Percentiles rank a stretch among this genome's conserved stretches.
Evolutionary conservation across 352 stramenopile species (phyloP).

Genomic region (Albugo candida): DNA sequence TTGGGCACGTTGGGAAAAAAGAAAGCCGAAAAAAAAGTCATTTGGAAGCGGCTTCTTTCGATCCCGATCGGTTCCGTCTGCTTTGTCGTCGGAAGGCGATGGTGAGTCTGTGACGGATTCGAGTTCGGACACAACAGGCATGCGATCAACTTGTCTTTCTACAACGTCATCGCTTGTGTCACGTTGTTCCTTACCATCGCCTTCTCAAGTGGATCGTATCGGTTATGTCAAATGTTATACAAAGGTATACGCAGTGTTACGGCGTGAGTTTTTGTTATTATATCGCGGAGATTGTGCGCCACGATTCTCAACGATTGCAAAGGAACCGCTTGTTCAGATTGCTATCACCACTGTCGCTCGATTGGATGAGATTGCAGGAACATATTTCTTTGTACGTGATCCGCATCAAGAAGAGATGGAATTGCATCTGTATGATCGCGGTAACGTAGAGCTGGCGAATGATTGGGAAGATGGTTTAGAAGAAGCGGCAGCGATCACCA

Average conservation of each 20-base stretch:
- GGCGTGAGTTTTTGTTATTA: constrained; percentile 22
- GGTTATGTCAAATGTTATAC: constrained; percentile 7
- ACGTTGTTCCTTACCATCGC: no score
- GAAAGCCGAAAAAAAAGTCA: no score
- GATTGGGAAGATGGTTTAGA: neutral
- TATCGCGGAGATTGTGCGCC: constrained; percentile 14
- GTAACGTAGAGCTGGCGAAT: neutral
- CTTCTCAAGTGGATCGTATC: no score
- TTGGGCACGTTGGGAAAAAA: constrained; percentile 13
- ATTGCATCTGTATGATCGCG: constrained; percentile 23
- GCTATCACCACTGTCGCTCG: constrained; percentile 11
- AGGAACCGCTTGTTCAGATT: constrained; percentile 19
- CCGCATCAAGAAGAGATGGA: constrained; percentile 18
- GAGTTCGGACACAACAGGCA: neutral
- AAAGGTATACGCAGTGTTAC: constrained; percentile 22
- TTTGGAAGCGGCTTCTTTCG: neutral
- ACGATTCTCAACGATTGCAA: constrained; percentile 1
- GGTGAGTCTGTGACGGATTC: neutral
- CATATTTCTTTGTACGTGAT: constrained; percentile 14
- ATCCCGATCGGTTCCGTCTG: neutral
- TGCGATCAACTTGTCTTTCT: neutral
- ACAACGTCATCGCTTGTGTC: neutral
- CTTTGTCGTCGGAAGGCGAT: neutral
- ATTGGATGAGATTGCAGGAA: constrained; percentile 7
- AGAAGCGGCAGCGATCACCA: neutral